Evolutionary conservation across 2,329 filamentous ascomycete genomes (phyloP).

Genomic region (Penicillium sp.): DNA sequence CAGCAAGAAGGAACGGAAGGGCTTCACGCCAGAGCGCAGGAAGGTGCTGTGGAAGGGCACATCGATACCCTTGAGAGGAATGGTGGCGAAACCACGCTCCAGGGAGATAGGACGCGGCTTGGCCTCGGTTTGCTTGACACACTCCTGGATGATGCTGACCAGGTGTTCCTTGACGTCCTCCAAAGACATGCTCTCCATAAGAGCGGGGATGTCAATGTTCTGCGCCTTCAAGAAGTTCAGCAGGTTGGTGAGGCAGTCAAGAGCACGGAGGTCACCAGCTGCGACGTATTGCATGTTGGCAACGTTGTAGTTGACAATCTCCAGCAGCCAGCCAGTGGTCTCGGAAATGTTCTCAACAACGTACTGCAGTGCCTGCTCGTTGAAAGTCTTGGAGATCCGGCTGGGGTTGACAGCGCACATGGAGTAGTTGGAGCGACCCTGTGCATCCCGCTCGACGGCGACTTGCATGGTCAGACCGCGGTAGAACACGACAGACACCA

Average conservation of each 20-base stretch:
- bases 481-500: conserved; percentile 99
- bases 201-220: conserved; percentile 93
- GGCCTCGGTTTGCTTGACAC: conserved; percentile 77
- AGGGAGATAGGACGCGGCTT: conserved; percentile 88
- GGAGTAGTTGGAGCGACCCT: conserved; percentile 43
- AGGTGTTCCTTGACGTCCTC: conserved; percentile 90
- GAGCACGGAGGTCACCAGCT: conserved; percentile 63
- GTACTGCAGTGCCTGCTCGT: conserved; percentile 93
- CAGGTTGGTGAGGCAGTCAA: conserved; percentile 69
- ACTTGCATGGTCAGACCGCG: conserved; percentile 52
- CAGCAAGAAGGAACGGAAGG: conserved; percentile 94
- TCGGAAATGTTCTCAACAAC: conserved; percentile 94
- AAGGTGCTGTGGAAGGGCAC: conserved; percentile 99
- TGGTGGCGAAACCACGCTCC: conserved; percentile 93
- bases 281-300: conserved; percentile 69
- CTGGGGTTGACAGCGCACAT: conserved; percentile 99
- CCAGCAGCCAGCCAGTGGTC: conserved; percentile 89
- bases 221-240: conserved; percentile 95
- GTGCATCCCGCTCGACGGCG: conserved; percentile 8
- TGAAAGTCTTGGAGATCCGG: conserved; percentile 97
- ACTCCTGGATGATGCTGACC: conserved; percentile 84
- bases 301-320: conserved; percentile 95
- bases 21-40: conserved; percentile 95
- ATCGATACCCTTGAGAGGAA: conserved; percentile 94
- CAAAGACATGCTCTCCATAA: conserved; percentile 80